Conservation (phyloP, 257 asterid species). For the Leptodermis oblonga region DNA sequence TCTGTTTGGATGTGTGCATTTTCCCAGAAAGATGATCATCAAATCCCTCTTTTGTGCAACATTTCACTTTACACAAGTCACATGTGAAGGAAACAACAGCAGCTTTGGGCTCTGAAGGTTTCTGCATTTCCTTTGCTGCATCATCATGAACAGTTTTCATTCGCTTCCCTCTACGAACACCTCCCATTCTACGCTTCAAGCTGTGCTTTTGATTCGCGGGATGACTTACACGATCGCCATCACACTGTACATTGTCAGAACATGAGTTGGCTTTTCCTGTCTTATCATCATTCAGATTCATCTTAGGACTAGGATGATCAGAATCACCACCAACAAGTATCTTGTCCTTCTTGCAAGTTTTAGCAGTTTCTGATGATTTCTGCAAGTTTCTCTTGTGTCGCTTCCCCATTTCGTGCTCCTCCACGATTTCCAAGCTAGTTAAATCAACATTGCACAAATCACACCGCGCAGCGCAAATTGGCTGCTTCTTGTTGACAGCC, state of each 20-base stretch:
- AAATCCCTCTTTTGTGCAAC: slow-evolving; percentile 21
- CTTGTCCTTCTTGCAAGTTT: slow-evolving; percentile 11
- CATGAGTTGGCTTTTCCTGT: slow-evolving; percentile 5
- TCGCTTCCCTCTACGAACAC: slow-evolving; percentile 19
- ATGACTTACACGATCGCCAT: slow-evolving; percentile 6
- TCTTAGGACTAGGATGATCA: background rate
- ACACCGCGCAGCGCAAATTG: slow-evolving; percentile 19
- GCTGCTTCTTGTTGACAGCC: background rate
- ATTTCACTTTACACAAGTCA: slow-evolving; percentile 27
- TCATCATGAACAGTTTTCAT: slow-evolving; percentile 10
- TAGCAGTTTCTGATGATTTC: slow-evolving; percentile 11
- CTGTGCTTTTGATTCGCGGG: slow-evolving; percentile 9
- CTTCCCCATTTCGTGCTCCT: slow-evolving; percentile 27
- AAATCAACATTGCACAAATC: slow-evolving; percentile 26
- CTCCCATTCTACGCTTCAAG: slow-evolving; percentile 16
- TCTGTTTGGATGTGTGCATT: slow-evolving; percentile 22
- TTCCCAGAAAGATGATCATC: slow-evolving; percentile 23
- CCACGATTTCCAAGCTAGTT: slow-evolving; percentile 21
- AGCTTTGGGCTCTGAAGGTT: slow-evolving; percentile 21
- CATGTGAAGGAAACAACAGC: slow-evolving; percentile 24
- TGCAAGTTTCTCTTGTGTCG: slow-evolving; percentile 27
- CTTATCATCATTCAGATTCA: background rate
- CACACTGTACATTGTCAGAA: slow-evolving; percentile 1
- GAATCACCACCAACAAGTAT: background rate
- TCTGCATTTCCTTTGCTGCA: background rate